Percentiles rank a stretch among this genome's conserved stretches.
Conservation (phyloP, 2,329 filamentous ascomycete species). For the Beauveria australis region DNA sequence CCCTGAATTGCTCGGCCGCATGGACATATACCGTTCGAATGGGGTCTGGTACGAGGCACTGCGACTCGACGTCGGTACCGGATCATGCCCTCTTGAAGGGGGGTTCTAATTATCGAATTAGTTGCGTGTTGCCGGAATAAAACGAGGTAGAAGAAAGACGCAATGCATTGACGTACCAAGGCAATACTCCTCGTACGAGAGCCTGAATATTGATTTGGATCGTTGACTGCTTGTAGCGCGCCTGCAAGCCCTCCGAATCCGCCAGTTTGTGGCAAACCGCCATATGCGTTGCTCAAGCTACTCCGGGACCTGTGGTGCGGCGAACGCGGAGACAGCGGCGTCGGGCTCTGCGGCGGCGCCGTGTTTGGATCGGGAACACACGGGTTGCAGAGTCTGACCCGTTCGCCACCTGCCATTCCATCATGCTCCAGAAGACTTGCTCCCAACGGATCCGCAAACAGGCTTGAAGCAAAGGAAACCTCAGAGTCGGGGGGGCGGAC, state of each 20-base stretch:
- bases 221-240: conserved; percentile 17
- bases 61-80: conserved; percentile 13
- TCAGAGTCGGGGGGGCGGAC: conserved; percentile 61
- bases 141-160: background rate
- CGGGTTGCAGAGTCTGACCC: conserved; percentile 53
- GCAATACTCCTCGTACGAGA: conserved; percentile 38
- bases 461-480: conserved; percentile 25
- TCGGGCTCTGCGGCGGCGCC: conserved; percentile 41
- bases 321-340: conserved; percentile 26
- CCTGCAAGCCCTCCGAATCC: conserved; percentile 15
- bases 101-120: conserved; percentile 3
- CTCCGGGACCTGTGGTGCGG: conserved; percentile 39
- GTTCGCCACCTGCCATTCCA: conserved; percentile 44
- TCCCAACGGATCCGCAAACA: conserved; percentile 31
- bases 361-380: conserved; percentile 56
- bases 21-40: conserved; percentile 32
- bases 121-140: background rate
- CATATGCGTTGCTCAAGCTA: conserved; percentile 28
- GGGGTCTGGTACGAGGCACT: conserved; percentile 27
- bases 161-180: conserved; percentile 31
- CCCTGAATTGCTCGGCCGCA: conserved; percentile 24
- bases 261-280: conserved; percentile 20
- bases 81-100: background rate
- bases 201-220: conserved; percentile 27
- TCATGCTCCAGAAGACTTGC: conserved; percentile 35